These are phyloP conservation scores for Kazachstania sp. DNA, from an alignment of 1,139 yeast genomes.

Conservation along the genomic window DNA sequence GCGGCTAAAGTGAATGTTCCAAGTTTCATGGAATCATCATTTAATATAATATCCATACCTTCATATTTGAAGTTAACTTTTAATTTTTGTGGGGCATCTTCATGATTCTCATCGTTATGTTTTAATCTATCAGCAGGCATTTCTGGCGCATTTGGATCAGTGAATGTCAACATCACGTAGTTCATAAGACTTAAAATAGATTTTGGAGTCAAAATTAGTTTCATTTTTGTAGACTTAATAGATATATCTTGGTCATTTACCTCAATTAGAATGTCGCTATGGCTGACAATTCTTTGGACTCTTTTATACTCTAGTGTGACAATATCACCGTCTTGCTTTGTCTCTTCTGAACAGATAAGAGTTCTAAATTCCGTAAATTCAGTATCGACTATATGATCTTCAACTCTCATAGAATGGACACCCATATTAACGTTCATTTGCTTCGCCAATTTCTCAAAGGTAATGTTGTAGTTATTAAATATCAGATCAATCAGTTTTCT, in stretches of 20 bases:
- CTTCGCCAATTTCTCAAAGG: conserved; percentile 49
- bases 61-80: conserved; percentile 61
- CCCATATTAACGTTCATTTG: conserved; percentile 61
- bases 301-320: conserved; percentile 56
- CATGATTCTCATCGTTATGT: conserved; percentile 50
- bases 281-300: conserved; percentile 52
- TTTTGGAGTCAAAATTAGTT: conserved; percentile 66
- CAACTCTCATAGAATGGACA: conserved; percentile 57
- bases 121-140: conserved; percentile 60
- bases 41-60: conserved; percentile 65
- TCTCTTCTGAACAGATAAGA: conserved; percentile 58
- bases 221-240: conserved; percentile 73
- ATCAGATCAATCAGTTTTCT: conserved; percentile 65
- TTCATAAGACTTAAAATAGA: conserved; percentile 73
- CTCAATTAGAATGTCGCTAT: conserved; percentile 48
- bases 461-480: conserved; percentile 55
- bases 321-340: conserved; percentile 38
- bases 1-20: conserved; percentile 73
- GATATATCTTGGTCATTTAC: conserved; percentile 71
- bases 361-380: conserved; percentile 59
- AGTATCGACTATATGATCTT: conserved; percentile 65
- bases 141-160: conserved; percentile 66
- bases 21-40: conserved; percentile 74
- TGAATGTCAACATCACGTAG: conserved; percentile 77
- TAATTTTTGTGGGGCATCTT: conserved; percentile 62